Percentiles rank a stretch among this genome's conserved stretches.
phyloP scores from a whole-genome alignment of 2,329 filamentous ascomycete genomes.

The Harringtonia aguacate region DNA sequence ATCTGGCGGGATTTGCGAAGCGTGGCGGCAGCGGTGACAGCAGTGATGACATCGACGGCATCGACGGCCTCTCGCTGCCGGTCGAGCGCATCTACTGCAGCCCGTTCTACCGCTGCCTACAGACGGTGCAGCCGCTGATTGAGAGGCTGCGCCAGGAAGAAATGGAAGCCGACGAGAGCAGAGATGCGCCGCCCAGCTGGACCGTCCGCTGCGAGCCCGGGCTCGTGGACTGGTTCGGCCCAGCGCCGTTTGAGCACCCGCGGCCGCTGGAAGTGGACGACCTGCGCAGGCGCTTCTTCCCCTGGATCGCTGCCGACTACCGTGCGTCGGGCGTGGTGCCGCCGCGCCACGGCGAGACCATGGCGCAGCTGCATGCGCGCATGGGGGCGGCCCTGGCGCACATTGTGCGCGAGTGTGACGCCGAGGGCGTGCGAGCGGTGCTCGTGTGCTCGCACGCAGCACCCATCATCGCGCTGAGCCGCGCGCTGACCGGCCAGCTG shows the following conservation, averaged over 20 bases:
- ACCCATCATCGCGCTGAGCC: conserved; percentile 74
- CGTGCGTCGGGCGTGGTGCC: conserved; percentile 50
- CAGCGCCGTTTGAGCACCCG: conserved; percentile 77
- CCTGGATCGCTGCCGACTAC: conserved; percentile 45
- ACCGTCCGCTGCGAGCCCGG: conserved; percentile 46
- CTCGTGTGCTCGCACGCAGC: conserved; percentile 87
- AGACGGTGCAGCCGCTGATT: conserved; percentile 67
- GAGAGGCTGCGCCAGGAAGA: conserved; percentile 7
- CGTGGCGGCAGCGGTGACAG: neutral
- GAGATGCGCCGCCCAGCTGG: conserved; percentile 12
- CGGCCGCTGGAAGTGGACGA: conserved; percentile 54
- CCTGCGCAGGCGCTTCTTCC: conserved; percentile 58
- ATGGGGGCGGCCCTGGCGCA: conserved; percentile 58
- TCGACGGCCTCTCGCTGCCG: conserved; percentile 36
- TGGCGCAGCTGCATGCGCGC: conserved; percentile 70
- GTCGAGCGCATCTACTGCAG: conserved; percentile 73
- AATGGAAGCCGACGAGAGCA: neutral
- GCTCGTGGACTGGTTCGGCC: conserved; percentile 82
- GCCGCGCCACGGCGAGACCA: conserved; percentile 64
- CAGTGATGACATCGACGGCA: conserved; percentile 24
- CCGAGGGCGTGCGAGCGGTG: conserved; percentile 56
- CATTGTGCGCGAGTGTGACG: conserved; percentile 64
- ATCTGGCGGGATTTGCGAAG: conserved; percentile 33
- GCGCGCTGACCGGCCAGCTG: conserved; percentile 68
- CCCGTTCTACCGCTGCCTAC: conserved; percentile 78